Base-by-base conservation (phyloP, 805 yeast species). In the Schizosaccharomyces osmophilus region DNA sequence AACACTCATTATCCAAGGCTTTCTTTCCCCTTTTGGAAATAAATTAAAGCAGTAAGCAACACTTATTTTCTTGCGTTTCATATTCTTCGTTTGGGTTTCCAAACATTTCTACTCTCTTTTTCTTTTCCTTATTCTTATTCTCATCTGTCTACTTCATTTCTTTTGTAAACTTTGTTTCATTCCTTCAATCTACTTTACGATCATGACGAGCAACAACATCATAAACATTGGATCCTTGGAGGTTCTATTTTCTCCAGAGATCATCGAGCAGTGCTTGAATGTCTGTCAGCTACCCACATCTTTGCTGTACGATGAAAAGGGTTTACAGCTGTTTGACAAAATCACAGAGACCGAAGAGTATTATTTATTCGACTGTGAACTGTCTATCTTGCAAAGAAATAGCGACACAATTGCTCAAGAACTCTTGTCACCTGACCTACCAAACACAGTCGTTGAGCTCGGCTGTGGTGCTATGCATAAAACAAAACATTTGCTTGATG, bases 391-490 rank as follows among this genome's bases (percentile, higher is more conserved):
- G 15, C 48, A 61, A 6, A 19, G 36, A 9, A 19, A 61, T 36
- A 63, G 64, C 9, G 48, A 36, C n/a, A 63, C 63, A 22, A 61
- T 65, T 24, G 66, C 64, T 11, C 36, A 48, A 5, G n/a, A 29
- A 26, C 39, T 65, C 32, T 29, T 22, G 36, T 51, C 57, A 4
- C 31, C 31, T 19, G 65, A 64, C 2, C 59, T 41, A 4, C 59
- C 54, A 13, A 61, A 64, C 8, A 62, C 61, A 6, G 17, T 65
- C 11, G 41, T 65, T 3, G 67, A 65, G 36, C 64, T 65, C 19
- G 67, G 67, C 15, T 63, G 66, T 42, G 67, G 67, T 3, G 62
- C 62, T 59, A 64, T 65, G 43, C 61, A 61, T 24, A 65, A 65
- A 60, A 65, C 67, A 3, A 55, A 60, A 22, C 41, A 63, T n/a